Conservation (phyloP, 805 yeast genomes). For the Starmerella potacharoeniae region DNA sequence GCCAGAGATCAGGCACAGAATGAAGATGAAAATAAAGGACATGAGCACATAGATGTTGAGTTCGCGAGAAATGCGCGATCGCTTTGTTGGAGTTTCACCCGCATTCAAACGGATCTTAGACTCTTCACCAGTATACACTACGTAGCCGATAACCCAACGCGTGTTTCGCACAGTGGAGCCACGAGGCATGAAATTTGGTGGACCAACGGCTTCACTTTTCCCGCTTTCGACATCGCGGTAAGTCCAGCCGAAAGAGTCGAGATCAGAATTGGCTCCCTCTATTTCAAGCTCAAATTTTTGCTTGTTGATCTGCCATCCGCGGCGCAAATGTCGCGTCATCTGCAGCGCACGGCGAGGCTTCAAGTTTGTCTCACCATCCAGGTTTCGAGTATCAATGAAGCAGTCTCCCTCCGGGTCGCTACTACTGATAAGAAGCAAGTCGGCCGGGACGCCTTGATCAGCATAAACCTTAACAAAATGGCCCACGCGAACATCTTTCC, state of each 20-base stretch:
- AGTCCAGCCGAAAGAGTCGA: slow-evolving; percentile 59
- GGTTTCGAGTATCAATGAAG: slow-evolving; percentile 57
- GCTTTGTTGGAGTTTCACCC: slow-evolving; percentile 66
- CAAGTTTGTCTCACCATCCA: slow-evolving; percentile 69
- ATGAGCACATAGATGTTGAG: slow-evolving; percentile 54
- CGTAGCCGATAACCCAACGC: slow-evolving; percentile 63
- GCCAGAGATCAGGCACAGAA: slow-evolving; percentile 59
- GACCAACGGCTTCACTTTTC: slow-evolving; percentile 44
- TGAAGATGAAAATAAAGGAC: slow-evolving; percentile 51
- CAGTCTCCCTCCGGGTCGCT: slow-evolving; percentile 61
- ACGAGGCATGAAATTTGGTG: slow-evolving; percentile 54
- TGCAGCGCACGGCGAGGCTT: slow-evolving; percentile 46
- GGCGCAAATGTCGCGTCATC: slow-evolving; percentile 43
- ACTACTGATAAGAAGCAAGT: slow-evolving; percentile 52
- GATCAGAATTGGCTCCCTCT: slow-evolving; percentile 58
- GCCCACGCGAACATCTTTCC: slow-evolving; percentile 71
- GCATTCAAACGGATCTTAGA: slow-evolving; percentile 69
- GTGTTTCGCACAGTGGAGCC: slow-evolving; percentile 67
- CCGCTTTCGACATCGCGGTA: slow-evolving; percentile 34
- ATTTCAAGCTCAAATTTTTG: slow-evolving; percentile 52
- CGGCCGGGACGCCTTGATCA: slow-evolving; percentile 73
- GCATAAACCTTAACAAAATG: slow-evolving; percentile 56
- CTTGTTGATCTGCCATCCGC: slow-evolving; percentile 48
- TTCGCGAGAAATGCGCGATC: slow-evolving; percentile 52
- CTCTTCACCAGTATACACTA: slow-evolving; percentile 65